Percentiles rank a stretch among this genome's conserved stretches.
Evolutionary conservation across 352 stramenopile genomes (phyloP).

Genomic region (Globisporangium heterothallicum): DNA sequence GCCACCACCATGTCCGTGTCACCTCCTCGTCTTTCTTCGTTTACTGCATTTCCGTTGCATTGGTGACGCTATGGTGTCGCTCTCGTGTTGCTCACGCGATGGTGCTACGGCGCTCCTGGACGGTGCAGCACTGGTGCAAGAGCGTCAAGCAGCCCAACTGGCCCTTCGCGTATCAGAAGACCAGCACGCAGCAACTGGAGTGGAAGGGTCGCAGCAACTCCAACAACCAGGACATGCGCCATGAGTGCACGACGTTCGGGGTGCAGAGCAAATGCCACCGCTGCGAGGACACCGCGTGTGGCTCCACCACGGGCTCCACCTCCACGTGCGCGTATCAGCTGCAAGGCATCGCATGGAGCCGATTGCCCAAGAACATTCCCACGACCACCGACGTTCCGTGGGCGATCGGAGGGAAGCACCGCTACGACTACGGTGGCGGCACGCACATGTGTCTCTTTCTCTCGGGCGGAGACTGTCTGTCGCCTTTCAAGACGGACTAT

Average conservation of each 20-base stretch:
- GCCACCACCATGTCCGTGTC: background rate
- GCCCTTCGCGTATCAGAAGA: conserved; percentile 94
- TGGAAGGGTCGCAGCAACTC: conserved; percentile 83
- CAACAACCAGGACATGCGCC: conserved; percentile 91
- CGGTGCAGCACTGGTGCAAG: conserved; percentile 80
- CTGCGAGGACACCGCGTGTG: conserved; percentile 88
- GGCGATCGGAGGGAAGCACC: conserved; percentile 82
- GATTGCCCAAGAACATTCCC: conserved; percentile 85
- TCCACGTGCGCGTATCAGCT: conserved; percentile 88
- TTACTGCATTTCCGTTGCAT: background rate
- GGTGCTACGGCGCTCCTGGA: conserved; percentile 84
- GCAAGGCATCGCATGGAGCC: conserved; percentile 81
- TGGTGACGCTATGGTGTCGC: background rate
- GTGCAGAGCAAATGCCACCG: conserved; percentile 93
- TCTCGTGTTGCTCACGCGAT: conserved; percentile 20
- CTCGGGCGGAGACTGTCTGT: conserved; percentile 77
- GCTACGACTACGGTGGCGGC: conserved; percentile 89
- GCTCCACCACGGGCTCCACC: conserved; percentile 10
- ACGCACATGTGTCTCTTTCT: conserved; percentile 90
- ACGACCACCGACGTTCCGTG: conserved; percentile 91
- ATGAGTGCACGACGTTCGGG: conserved; percentile 83
- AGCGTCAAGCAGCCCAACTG: conserved; percentile 81
- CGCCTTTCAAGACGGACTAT: conserved; percentile 81
- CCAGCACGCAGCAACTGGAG: conserved; percentile 60
- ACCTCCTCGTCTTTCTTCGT: too few relatives aligned